These are phyloP conservation scores for Leccinum pallidistipes DNA, from an alignment of 1,284 basidiomycete genomes.

Conservation along the genomic window DNA sequence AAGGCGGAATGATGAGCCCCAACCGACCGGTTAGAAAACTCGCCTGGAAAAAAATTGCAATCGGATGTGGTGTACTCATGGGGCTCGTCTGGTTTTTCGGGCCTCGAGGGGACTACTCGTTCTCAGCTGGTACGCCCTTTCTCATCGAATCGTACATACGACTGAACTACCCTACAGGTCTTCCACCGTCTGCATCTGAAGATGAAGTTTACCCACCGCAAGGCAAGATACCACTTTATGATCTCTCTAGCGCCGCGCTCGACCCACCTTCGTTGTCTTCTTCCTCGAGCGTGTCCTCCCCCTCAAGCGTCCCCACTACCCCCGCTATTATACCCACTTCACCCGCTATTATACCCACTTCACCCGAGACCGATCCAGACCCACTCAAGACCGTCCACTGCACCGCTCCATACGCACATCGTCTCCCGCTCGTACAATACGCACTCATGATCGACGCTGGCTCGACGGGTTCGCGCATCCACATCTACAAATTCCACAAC, in stretches of 20 bases:
- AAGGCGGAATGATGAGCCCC: slow-evolving; percentile 54
- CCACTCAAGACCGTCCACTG: slow-evolving; percentile 68
- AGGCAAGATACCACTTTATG: slow-evolving; percentile 15
- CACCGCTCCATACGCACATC: slow-evolving; percentile 49
- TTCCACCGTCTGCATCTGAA: slow-evolving; percentile 21
- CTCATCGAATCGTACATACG: neutral
- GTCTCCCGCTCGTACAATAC: slow-evolving; percentile 76
- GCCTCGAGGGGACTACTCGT: slow-evolving; percentile 39
- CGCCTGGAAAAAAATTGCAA: slow-evolving; percentile 68
- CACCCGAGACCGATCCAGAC: slow-evolving; percentile 66
- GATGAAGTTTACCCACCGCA: slow-evolving; percentile 24
- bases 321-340: too few relatives aligned
- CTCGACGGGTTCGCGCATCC: slow-evolving; percentile 95
- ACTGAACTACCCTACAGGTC: slow-evolving; percentile 10
- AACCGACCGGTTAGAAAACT: slow-evolving; percentile 38
- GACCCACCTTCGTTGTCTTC: slow-evolving; percentile 6
- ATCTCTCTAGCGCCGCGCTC: neutral
- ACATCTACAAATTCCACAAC: slow-evolving; percentile 98
- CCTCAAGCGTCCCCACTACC: neutral
- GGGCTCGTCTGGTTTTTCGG: slow-evolving; percentile 64
- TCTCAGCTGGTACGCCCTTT: slow-evolving; percentile 21
- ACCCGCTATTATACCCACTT: slow-evolving; percentile 49
- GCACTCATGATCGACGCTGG: slow-evolving; percentile 98
- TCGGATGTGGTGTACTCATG: slow-evolving; percentile 55
- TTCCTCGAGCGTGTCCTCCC: neutral